Base-by-base conservation (phyloP, 176 grass and related monocot genomes). In the Zoysia pacifica region DNA sequence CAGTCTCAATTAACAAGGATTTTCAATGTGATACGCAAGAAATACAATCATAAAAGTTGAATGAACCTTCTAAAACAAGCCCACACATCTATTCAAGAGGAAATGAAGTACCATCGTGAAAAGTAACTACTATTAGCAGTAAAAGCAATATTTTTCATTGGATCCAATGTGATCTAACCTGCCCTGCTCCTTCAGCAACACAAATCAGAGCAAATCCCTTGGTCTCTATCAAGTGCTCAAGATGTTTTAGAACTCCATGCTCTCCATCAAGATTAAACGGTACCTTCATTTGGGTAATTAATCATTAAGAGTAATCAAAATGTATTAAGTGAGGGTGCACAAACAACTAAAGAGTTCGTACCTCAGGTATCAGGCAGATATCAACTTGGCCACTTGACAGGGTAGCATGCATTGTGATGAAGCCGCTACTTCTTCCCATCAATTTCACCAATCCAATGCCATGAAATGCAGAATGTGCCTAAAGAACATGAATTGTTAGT, bases 341-440 rank as follows among this genome's bases (percentile, higher is more conserved):
- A 48, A 77, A 66, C 46, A 72, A 16, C 48, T 71, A 46, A 75
- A 84, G 63, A 80, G 47, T 83, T 75, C 70, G 69, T 79, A 95
- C 96, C 96, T 99, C 96, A 58, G 96, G 96, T 63, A 95, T 99
- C 53, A 99, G 60, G 79, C 96, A 95, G 9, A 99, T 82, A 89
- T 99, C 96, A 44, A 91, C 93, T 79, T 99, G 96, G 20, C 96
- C 96, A 73, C 96, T 99, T 60, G 92, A 93, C 67, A 99, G 88
- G 55, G 96, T 93, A 80, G 96, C 96, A 89, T 99, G 88, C 96
- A 99, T 99, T 69, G 96, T 93, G 59, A 99, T 99, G 62, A 99
- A 95, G 19, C 96, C 92, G 7, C 96, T 99, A 81, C 85, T 93
- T 95, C 92, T 87, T 76, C 96, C 96, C 96, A 99, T 99, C 74